Conservation (phyloP, 2,329 filamentous ascomycete species). For the Clarireedia homoeocarpa region DNA sequence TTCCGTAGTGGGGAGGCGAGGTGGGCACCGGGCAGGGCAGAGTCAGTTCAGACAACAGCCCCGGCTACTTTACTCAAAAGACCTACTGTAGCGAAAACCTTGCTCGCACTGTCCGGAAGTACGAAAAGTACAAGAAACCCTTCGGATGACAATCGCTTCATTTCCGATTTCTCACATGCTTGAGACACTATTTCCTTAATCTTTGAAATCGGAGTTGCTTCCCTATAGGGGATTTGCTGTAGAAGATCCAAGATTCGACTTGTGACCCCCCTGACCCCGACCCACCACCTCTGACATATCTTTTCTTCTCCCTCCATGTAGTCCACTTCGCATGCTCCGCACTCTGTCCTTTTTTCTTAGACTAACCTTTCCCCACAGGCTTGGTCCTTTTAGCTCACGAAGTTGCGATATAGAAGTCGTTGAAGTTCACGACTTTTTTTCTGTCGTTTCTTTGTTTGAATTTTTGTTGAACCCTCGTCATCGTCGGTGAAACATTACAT, state of each 20-base stretch:
- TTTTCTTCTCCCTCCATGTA: not conserved
- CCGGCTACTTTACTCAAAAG: too few relatives aligned
- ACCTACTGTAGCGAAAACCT: not conserved
- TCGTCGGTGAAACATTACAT: too few relatives aligned
- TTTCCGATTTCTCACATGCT: not conserved
- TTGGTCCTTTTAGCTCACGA: not conserved
- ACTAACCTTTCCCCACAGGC: not conserved
- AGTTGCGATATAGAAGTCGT: too few relatives aligned
- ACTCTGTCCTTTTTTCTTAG: not conserved
- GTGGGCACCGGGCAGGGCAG: too few relatives aligned
- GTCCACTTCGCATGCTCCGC: not conserved
- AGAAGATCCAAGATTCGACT: not conserved
- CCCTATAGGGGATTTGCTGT: not conserved
- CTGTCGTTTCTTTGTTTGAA: too few relatives aligned
- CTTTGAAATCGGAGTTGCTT: not conserved
- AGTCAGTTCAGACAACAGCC: too few relatives aligned
- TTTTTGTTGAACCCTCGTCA: too few relatives aligned
- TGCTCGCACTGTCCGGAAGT: not conserved
- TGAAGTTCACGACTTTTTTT: too few relatives aligned
- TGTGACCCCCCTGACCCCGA: not conserved
- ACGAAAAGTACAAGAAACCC: not conserved
- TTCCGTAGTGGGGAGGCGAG: too few relatives aligned
- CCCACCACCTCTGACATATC: not conserved
- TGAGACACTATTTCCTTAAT: not conserved
- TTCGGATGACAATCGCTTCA: not conserved